Evolutionary conservation across 2,329 filamentous ascomycete genomes (phyloP), one percentile per base, ranked within the genome.

Genomic region (Fusarium sp.): DNA sequence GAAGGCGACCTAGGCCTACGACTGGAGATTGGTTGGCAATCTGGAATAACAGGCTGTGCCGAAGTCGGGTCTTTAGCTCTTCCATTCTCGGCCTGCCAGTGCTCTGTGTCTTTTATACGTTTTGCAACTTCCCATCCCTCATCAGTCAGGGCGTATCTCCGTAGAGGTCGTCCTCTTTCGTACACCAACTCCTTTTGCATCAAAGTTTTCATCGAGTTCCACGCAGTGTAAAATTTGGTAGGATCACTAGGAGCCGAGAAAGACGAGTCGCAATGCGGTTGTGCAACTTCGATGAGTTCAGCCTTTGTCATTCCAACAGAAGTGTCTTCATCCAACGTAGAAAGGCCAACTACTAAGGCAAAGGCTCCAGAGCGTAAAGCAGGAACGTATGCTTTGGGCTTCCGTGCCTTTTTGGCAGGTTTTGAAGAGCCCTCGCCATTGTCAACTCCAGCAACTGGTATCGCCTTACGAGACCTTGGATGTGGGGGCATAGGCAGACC

Each of bases 121-220:
- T 86, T 88, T 3, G 91, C 92, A 58, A 93, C 89, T 55, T 94
- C 91, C 91, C 92, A 93, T 7, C 93, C 93, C 67, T 93, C 91
- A 36, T 95, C 92, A 0, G 93, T 94, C 39, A 96, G 82, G 5
- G 86, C 85, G 78, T 95, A 96, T 72, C 87, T 89, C 67, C 90
- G 88, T 24, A 90, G 81, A 1, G 92, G 93, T 22, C 91, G 86
- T 0, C 92, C 91, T 59, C 89, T 90, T 73, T 93, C 91, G 63
- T 90, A 91, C 1, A 95, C 92, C 7, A 95, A 83, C 64, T 94
- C 92, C 78, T 95, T 94, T 60, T 90, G 86, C 10, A 91, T 74
- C 36, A 96, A 82, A 0, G 91, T 94, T 78, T 93, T 93, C 87
- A 95, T 95, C 4, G 93, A 94, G 76, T 89, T 92, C 93, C 93